phyloP scores from a whole-genome alignment of 179 eudicot species.

The Spinacia oleracea region DNA sequence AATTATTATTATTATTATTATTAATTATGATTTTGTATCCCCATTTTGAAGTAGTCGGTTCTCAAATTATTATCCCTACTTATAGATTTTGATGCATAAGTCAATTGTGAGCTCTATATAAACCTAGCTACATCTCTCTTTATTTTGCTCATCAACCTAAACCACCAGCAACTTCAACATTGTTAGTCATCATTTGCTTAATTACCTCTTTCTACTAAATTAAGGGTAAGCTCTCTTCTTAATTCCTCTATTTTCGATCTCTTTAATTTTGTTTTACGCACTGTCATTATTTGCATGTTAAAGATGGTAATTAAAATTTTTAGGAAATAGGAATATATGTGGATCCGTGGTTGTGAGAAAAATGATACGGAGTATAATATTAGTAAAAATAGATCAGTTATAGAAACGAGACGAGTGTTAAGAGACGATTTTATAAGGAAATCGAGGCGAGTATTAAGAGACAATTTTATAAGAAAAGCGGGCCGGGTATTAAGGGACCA shows the following conservation, averaged over 20 bases:
- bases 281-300: neutral
- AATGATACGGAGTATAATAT: too few relatives aligned
- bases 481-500: too few relatives aligned
- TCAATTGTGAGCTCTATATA: conserved; percentile 20
- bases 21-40: neutral
- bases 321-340: too few relatives aligned
- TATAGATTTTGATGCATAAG: neutral
- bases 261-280: neutral
- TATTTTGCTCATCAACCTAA: conserved; percentile 8
- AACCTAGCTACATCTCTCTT: neutral
- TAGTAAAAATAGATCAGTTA: too few relatives aligned
- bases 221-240: conserved; percentile 2
- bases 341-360: too few relatives aligned
- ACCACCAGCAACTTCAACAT: neutral
- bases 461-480: too few relatives aligned
- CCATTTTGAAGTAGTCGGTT: conserved; percentile 28
- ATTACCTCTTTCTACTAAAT: neutral
- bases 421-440: too few relatives aligned
- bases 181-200: neutral
- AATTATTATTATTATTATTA: neutral
- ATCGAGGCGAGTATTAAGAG: too few relatives aligned
- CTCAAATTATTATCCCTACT: neutral
- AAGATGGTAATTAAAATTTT: too few relatives aligned
- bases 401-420: too few relatives aligned
- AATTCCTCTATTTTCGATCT: neutral